Percentiles rank a stretch among this genome's conserved stretches.
phyloP scores from a whole-genome alignment of 2,329 filamentous ascomycete species.

The Ascochyta clinopodiicola region DNA sequence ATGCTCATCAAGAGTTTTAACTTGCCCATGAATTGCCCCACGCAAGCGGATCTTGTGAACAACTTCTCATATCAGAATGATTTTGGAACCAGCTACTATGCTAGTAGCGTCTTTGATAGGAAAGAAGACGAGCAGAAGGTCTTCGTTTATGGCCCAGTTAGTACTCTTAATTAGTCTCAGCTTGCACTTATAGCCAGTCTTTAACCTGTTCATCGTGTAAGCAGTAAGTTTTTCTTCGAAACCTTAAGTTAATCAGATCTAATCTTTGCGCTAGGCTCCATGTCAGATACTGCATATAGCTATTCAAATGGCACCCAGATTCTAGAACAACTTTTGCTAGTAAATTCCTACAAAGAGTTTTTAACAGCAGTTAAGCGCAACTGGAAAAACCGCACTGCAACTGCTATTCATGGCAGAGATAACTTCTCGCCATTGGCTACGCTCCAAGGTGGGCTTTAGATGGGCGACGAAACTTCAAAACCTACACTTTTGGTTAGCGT shows the following conservation, averaged over 20 bases:
- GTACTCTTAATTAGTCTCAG: conserved; percentile 19
- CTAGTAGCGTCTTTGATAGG: not conserved
- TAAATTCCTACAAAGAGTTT: conserved; percentile 71
- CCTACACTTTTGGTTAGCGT: conserved; percentile 26
- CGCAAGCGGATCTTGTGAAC: conserved; percentile 29
- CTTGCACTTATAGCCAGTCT: conserved; percentile 24
- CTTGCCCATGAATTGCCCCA: conserved; percentile 51
- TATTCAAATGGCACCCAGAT: conserved; percentile 29
- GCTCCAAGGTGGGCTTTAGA: conserved; percentile 52
- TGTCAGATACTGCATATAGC: conserved; percentile 6
- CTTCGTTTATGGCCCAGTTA: conserved; percentile 27
- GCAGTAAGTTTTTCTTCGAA: not conserved
- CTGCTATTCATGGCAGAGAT: conserved; percentile 56
- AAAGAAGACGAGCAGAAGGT: not conserved
- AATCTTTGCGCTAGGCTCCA: not conserved
- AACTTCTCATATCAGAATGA: conserved; percentile 21
- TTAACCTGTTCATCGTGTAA: conserved; percentile 39
- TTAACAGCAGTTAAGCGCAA: conserved; percentile 61
- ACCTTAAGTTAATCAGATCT: no score
- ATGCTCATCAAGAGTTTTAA: conserved; percentile 69
- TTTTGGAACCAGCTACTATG: conserved; percentile 11
- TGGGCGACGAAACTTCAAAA: conserved; percentile 21
- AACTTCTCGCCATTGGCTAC: conserved; percentile 4
- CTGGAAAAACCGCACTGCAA: conserved; percentile 61
- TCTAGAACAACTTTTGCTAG: conserved; percentile 52